Base-by-base conservation (phyloP, 345 rosid genomes). In the Carallia pectinifolia region DNA sequence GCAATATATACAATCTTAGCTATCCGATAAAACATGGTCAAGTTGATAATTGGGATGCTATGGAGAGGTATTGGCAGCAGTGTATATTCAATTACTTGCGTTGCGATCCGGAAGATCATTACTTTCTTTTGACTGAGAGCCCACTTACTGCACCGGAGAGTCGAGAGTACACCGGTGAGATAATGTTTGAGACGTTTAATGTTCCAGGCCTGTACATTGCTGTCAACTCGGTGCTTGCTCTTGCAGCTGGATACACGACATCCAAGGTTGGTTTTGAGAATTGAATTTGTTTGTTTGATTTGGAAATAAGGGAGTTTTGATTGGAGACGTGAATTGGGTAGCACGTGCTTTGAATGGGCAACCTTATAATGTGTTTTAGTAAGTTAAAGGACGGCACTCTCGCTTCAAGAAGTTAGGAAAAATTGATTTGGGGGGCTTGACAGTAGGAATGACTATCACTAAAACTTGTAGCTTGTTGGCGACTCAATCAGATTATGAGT, bases 31-130 rank as follows among this genome's bases (percentile, higher is more conserved):
- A 79, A 71, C 90, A 90, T 34, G 96, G 99, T 62, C 97, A 95
- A 75, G 96, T 95, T 53, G 90, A 90, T 68, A 91, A 95, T 71
- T 95, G 99, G 97, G 99, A 95, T 64, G 90, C 97, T 59, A 90
- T 92, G 97, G 97, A 92, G 74, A 82, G 97, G 83, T 95, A 90
- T 67, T 95, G 99, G 99, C 97, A 95, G 81, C 97, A 95, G 67
- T 90, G 96, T 80, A 83, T 92, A 37, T 95, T 92, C 68, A 92
- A 87, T 68, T 92, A 95, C 69, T 71, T 90, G 84, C 88, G 99
- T 65, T 94, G 97, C 71, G 97, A 95, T 82, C 97, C 99, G 0
- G 97, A 95, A 80, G 99, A 95, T 85, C 99, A 95, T 79, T 95
- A 87, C 84, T 95, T 95, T 77, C 81, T 95, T 74, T 81, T 95